Percentiles rank a stretch among this genome's conserved stretches.
phyloP scores from a whole-genome alignment of 2,329 filamentous ascomycete species.

The Hymenoscyphus fructigenus region DNA sequence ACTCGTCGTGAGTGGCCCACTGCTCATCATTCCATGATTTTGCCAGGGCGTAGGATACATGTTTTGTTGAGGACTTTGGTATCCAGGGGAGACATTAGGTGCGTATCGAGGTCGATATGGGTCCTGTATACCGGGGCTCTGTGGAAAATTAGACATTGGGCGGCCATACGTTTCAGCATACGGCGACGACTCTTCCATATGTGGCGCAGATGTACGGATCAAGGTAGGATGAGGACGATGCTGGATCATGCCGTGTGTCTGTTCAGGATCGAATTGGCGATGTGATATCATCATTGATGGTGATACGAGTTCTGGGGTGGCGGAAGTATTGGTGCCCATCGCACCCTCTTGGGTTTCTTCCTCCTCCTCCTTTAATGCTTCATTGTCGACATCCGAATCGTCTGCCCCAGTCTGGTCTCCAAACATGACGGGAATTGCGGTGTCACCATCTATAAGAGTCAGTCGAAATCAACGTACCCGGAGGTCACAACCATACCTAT shows the following conservation, averaged over 20 bases:
- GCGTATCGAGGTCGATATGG: constrained; percentile 14
- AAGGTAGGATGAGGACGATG: constrained; percentile 17
- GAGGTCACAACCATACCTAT: constrained; percentile 47
- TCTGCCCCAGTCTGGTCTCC: constrained; percentile 22
- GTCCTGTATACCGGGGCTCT: constrained; percentile 23
- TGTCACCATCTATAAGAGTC: constrained; percentile 20
- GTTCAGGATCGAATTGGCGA: constrained; percentile 19
- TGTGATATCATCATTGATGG: constrained; percentile 22
- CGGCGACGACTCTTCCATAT: constrained; percentile 19
- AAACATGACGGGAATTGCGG: constrained; percentile 25
- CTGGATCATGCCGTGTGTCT: constrained; percentile 16
- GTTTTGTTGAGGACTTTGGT: constrained; percentile 20
- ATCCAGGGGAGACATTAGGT: constrained; percentile 15
- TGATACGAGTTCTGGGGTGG: constrained; percentile 27
- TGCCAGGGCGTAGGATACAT: constrained; percentile 18
- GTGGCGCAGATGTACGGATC: constrained; percentile 12
- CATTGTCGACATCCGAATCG: constrained; percentile 25
- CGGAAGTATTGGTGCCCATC: constrained; percentile 14
- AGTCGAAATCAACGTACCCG: constrained; percentile 2
- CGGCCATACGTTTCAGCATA: constrained; percentile 4
- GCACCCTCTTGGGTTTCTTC: constrained; percentile 19
- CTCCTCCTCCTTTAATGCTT: constrained; percentile 26
- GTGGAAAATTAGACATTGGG: constrained; percentile 16
- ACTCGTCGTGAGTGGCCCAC: constrained; percentile 13
- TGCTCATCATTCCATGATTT: constrained; percentile 19